Evolutionary conservation across 2,329 filamentous ascomycete genomes (phyloP), one percentile per base, ranked within the genome.

Genomic region (Nemania sp.): DNA sequence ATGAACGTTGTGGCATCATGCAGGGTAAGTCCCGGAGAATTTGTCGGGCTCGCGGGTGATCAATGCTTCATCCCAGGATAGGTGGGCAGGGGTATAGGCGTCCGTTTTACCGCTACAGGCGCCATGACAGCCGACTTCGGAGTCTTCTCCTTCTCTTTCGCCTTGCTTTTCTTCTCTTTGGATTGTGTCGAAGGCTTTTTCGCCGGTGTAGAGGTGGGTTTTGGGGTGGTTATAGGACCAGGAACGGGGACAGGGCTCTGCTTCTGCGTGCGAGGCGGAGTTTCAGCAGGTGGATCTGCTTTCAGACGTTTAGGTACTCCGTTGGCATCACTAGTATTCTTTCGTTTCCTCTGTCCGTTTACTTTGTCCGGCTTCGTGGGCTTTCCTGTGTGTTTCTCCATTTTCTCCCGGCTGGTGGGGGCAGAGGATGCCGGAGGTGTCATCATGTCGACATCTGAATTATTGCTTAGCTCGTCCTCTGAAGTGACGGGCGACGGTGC

Each of bases 381-480:
- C n/a, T n/a, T 26, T 22, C 41, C 44, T 28, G 23, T 40, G 4
- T 53, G 26, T 30, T 70, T 73, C 8, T 30, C 61, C 65, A 68
- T 22, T 62, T 61, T 59, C 52, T 56, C 33, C 54, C 61, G 48
- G 22, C 53, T 54, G 28, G 57, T 28, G 5, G 53, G 24, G 4
- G 60, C 57, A 42, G 66, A 48, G 3, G 63, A 45, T 12, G 66
- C 34, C n/a, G 75, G 64, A 1, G 72, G 73, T 23, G 75, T 70
- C 0, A 63, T 59, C 77, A 80, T 78, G 56, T 78, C 76, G 5
- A 72, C 68, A 52, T 75, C 75, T 5, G 72, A 74, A 14, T 78
- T 75, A 11, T 68, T 70, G 17, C 76, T 77, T 64, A 80, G 62
- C 76, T 70, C 15, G 54, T 72, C 22, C 72, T 77, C 24, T 68